These are phyloP conservation scores for Dentipellis sp. DNA, from an alignment of 768 basidiomycete species.

Conservation along the genomic window DNA sequence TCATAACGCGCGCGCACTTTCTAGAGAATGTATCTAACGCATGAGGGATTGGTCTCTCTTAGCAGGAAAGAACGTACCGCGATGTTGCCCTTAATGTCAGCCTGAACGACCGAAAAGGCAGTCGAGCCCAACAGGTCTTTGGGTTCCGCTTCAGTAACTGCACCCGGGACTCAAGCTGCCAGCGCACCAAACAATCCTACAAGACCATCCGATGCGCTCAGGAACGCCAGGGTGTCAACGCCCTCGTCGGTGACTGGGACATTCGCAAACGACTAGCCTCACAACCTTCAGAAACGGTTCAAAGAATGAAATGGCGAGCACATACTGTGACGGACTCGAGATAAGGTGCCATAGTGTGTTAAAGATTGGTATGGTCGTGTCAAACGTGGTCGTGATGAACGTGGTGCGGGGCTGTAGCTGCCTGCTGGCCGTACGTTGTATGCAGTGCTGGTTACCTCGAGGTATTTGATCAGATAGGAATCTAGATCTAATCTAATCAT, in stretches of 20 bases:
- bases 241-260: slow-evolving; percentile 81
- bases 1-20: slow-evolving; percentile 85
- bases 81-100: slow-evolving; percentile 89
- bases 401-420: too few species aligned
- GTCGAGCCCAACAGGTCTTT: slow-evolving; percentile 79
- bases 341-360: slow-evolving; percentile 58
- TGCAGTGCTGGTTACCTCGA: too few species aligned
- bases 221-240: slow-evolving; percentile 80
- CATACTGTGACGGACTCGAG: slow-evolving; percentile 60
- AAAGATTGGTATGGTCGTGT: slow-evolving; percentile 2
- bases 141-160: neutral
- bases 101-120: slow-evolving; percentile 77
- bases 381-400: too few species aligned
- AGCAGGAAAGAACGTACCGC: slow-evolving; percentile 36
- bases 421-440: too few species aligned
- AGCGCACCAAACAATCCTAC: slow-evolving; percentile 82
- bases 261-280: slow-evolving; percentile 81
- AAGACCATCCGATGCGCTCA: slow-evolving; percentile 83
- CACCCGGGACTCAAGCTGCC: neutral
- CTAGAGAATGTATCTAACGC: slow-evolving; percentile 30
- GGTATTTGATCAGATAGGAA: too few species aligned
- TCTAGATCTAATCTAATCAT: slow-evolving; percentile 15
- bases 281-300: neutral
- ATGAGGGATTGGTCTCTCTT: slow-evolving; percentile 1
- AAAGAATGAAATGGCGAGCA: neutral